Evolutionary conservation across 1,139 yeast species (phyloP).

Genomic region (Geotrichum bryndzae): DNA sequence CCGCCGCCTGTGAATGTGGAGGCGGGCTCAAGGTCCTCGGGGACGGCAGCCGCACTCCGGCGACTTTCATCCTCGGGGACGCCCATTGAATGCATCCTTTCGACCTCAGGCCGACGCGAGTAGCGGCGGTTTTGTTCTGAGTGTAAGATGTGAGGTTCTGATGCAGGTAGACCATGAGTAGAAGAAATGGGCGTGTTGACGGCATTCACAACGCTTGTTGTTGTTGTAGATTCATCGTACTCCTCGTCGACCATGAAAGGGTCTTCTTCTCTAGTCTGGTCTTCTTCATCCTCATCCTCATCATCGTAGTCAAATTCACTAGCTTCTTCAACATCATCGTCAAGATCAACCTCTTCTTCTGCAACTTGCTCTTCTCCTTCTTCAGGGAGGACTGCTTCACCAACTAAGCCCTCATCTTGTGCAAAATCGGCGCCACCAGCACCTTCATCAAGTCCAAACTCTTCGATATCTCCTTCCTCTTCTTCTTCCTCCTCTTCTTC

Average conservation of each 20-base stretch:
- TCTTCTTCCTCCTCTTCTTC: slow-evolving; percentile 24
- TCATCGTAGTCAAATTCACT: slow-evolving; percentile 2
- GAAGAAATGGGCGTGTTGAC: background rate
- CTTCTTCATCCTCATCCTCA: slow-evolving; percentile 3
- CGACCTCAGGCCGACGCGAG: background rate
- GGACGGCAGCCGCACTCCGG: background rate
- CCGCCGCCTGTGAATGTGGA: background rate
- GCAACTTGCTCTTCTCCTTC: background rate
- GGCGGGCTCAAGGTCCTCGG: slow-evolving; percentile 1
- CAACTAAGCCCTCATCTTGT: background rate
- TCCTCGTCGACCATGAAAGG: slow-evolving; percentile 11
- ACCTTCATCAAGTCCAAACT: slow-evolving; percentile 19
- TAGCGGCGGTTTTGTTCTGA: background rate
- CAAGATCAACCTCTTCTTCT: background rate
- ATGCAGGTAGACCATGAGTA: background rate
- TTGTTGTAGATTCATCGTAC: background rate
- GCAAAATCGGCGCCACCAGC: slow-evolving; percentile 5
- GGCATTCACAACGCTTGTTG: background rate
- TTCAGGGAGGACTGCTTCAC: background rate
- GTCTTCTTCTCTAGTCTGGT: slow-evolving; percentile 7
- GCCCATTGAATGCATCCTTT: background rate
- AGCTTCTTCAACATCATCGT: slow-evolving; percentile 1
- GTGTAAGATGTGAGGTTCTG: background rate
- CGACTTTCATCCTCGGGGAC: background rate
- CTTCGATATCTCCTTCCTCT: slow-evolving; percentile 21